These are phyloP conservation scores for Prunus padus DNA, from an alignment of 306 rosid genomes.

Conservation along the genomic window DNA sequence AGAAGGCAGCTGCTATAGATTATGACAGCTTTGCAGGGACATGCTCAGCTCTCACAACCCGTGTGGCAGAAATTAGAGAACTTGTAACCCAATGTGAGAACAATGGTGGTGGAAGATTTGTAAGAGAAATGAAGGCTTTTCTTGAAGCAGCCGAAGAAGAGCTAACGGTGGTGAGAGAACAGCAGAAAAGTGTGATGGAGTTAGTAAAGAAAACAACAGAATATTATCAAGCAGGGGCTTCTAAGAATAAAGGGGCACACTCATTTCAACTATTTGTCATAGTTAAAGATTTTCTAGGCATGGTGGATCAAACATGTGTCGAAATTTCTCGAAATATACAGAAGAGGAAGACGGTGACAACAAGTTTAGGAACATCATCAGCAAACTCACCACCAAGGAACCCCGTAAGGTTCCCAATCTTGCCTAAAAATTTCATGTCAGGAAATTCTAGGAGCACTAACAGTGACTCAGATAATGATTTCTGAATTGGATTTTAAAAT, in stretches of 20 bases:
- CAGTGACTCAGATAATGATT: constrained; percentile 39
- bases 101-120: constrained; percentile 58
- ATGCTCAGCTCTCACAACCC: constrained; percentile 47
- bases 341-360: constrained; percentile 46
- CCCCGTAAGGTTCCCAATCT: constrained; percentile 37
- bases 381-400: constrained; percentile 21
- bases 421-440: constrained; percentile 50
- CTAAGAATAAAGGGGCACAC: constrained; percentile 52
- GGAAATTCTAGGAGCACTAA: constrained; percentile 35
- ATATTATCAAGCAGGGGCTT: constrained; percentile 70
- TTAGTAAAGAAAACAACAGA: constrained; percentile 66
- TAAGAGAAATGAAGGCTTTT: constrained; percentile 63
- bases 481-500: constrained; percentile 2
- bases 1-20: constrained; percentile 69
- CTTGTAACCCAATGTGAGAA: constrained; percentile 40
- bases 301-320: constrained; percentile 86
- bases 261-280: constrained; percentile 67
- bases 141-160: constrained; percentile 61
- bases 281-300: constrained; percentile 77
- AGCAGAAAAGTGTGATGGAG: constrained; percentile 53
- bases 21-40: constrained; percentile 46
- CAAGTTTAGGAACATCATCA: constrained; percentile 32
- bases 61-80: constrained; percentile 35
- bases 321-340: constrained; percentile 69
- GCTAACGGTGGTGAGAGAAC: constrained; percentile 48